Evolutionary conservation across 2,329 filamentous ascomycete species (phyloP), one percentile per base, ranked within the genome.

Genomic region (Chaetomium olivaceum): DNA sequence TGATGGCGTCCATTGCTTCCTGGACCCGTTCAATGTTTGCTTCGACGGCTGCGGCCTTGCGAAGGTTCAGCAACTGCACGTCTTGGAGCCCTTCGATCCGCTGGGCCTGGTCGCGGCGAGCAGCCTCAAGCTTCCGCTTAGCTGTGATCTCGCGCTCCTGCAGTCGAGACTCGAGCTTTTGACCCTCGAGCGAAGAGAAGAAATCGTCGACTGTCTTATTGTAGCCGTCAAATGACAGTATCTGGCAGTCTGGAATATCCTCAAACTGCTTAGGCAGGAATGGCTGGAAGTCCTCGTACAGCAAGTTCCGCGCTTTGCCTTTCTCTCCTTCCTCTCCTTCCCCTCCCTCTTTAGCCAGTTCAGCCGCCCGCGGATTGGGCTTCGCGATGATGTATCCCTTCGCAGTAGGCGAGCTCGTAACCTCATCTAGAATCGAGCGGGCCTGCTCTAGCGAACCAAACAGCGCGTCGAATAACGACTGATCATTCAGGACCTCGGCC

Each of bases 141-240:
- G 95, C 95, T 4, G 85, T 83, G 23, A 90, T 87, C 76, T 99
- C 93, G 58, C 90, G 87, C 76, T 98, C 94, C 4, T 87, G 87
- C 4, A 98, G 80, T 61, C 88, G 86, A 1, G 92, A 96, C 76
- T 96, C 91, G 0, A 98, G 83, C 75, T 92, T 96, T 75, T 97
- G 94, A 0, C 93, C 92, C 78, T 99, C 95, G 29, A 98, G 87
- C 0, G 94, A 98, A 0, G 95, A 98, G 77, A 96, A 98, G 80
- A 97, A 99, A 71, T 97, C 92, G 74, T 99, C 95, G 0, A 97
- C 93, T 0, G 93, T 95, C 74, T 90, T 91, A 77, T 97, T 97
- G 81, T 96, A 98, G 11, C 89, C 90, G 7, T 92, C 85, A 70
- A 93, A 93, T 62, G 91, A 86, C 14, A 98, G 74, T 19, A 96